Base-by-base conservation (phyloP, 2,329 filamentous ascomycete species). In the Penicillium sp. region DNA sequence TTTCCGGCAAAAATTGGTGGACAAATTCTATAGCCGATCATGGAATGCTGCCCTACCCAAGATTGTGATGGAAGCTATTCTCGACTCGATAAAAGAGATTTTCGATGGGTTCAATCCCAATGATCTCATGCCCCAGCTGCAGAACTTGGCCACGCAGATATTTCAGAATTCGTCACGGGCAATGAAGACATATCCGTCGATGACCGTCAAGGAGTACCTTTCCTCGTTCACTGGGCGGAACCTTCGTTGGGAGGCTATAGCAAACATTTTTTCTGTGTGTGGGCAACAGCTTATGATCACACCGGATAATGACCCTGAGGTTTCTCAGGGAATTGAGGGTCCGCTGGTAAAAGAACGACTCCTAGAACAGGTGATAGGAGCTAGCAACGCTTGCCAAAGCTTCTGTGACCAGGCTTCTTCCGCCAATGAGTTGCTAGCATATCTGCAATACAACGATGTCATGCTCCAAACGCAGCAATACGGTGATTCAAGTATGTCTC, bases 201-300 rank as follows among this genome's bases (percentile, higher is more conserved):
- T 72, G 69, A 68, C 65, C 2, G 55, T 68, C 2, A 58, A 67
- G n/a, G 68, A 73, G 8, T 73, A 73, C 46, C 67, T 61, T 43
- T 54, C 58, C 6, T 64, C 67, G 1, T 68, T 71, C 33, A 68
- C 64, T 1, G 69, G 64, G 6, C 45, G 59, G 4, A 73, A 73
- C 44, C 60, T 71, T 23, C 71, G 75, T 11, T 77, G 75, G 75
- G 76, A 77, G 46, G 72, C 72, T 0, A 47, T 78, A 1, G 74
- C 73, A 1, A 64, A 75, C 37, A 70, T 79, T 9, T 67, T 79
- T 20, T 66, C 73, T 4, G 65, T 71, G n/a, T 67, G 72, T 12
- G 71, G 73, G n/a, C 65, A 74, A 56, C 69, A 75, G 51, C 58
- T 62, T 59, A 70, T 66, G 56, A 67, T 53, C 26, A 69, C 58